Conservation (phyloP, 176 grass and related monocot species). For the Oryza brachyantha region DNA sequence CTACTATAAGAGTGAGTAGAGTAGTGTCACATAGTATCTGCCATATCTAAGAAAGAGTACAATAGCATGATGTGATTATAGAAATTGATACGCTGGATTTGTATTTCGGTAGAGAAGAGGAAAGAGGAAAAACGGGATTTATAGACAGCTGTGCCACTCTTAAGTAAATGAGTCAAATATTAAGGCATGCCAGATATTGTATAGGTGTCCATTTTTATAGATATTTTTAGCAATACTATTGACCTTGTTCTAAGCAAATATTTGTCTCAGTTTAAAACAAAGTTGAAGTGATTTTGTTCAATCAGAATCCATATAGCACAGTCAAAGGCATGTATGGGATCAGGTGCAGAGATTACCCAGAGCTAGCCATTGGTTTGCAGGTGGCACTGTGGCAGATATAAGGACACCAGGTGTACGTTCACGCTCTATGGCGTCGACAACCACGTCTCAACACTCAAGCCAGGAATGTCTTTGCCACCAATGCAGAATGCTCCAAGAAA, state of each 20-base stretch:
- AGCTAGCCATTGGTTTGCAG: constrained; percentile 43
- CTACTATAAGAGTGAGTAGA: background rate
- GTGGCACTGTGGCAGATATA: background rate
- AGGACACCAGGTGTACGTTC: constrained; percentile 18
- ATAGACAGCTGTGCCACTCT: too few relatives aligned
- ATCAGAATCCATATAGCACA: constrained; percentile 28
- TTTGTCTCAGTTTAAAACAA: background rate
- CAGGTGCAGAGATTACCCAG: constrained; percentile 29
- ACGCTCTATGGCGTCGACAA: constrained; percentile 33
- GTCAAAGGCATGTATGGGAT: constrained; percentile 21
- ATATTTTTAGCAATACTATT: too few relatives aligned
- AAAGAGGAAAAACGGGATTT: too few relatives aligned
- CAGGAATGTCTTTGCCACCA: constrained; percentile 33
- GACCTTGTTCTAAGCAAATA: background rate
- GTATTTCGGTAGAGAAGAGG: too few relatives aligned
- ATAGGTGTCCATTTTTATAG: too few relatives aligned
- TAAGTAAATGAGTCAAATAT: too few relatives aligned
- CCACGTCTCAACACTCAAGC: constrained; percentile 35
- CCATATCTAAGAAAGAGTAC: too few relatives aligned
- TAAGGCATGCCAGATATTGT: too few relatives aligned
- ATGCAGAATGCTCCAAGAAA: constrained; percentile 44
- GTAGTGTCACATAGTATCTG: too few relatives aligned
- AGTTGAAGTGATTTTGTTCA: background rate
- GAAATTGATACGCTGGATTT: too few relatives aligned
- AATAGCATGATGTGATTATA: too few relatives aligned